Conservation (phyloP, 2,329 filamentous ascomycete genomes). For the Xylaria sp. region DNA sequence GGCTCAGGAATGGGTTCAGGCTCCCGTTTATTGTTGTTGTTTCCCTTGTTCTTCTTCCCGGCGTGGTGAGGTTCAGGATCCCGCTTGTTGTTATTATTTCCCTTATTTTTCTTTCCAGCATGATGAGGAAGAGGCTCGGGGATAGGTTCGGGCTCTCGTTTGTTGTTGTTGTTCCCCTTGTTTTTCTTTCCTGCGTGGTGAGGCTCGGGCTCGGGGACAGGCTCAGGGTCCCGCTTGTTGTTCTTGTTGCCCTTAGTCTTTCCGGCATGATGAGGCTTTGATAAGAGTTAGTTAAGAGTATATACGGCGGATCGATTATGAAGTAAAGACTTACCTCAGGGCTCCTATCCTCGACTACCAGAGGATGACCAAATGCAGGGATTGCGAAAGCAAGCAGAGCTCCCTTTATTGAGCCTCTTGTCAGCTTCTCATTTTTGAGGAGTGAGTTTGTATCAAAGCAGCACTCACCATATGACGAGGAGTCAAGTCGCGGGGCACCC, state of each 20-base stretch:
- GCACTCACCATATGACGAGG: constrained; percentile 34
- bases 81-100: neutral
- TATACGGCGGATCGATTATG: too few relatives aligned
- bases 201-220: neutral
- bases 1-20: constrained; percentile 15
- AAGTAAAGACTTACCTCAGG: constrained; percentile 16
- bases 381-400: constrained; percentile 46
- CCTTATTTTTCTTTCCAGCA: neutral
- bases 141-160: neutral
- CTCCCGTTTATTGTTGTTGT: too few relatives aligned
- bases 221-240: constrained; percentile 12
- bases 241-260: constrained; percentile 1
- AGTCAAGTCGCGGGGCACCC: constrained; percentile 39
- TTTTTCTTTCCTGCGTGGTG: constrained; percentile 1
- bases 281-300: neutral
- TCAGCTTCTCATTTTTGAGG: neutral
- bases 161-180: neutral
- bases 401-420: constrained; percentile 33
- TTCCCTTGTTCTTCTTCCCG: too few relatives aligned
- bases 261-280: constrained; percentile 9
- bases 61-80: neutral
- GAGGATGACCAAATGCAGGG: constrained; percentile 39
- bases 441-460: neutral
- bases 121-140: neutral
- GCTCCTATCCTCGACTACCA: constrained; percentile 29